Base-by-base conservation (phyloP, 768 basidiomycete genomes). In the Panaeolus papilionaceus region DNA sequence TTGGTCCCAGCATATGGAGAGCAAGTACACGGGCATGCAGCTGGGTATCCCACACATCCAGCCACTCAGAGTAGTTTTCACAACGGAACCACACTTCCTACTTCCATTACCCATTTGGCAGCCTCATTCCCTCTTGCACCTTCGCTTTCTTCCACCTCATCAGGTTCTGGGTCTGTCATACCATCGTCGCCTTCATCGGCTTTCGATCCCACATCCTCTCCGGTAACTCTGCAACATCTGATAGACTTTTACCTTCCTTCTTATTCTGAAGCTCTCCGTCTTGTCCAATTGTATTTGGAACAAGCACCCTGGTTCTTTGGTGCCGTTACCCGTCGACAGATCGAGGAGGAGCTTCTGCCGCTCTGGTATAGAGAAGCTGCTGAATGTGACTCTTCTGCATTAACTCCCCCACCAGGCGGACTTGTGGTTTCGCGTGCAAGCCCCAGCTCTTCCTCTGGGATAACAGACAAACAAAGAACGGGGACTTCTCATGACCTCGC, bases 241-340 rank as follows among this genome's bases (percentile, higher is more conserved):
- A 62, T 64, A 20, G 75, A 80, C 45, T 73, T 78, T 16, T 84
- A 86, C 72, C 82, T 92, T 0, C 92, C 92, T 0, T 76, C 85
- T 0, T 89, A 86, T 83, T 73, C 78, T 8, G 88, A 90, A 42
- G 87, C 89, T 0, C 79, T 77, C 54, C 83, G 86, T 38, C 82
- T 93, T 39, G 85, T 84, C 70, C 84, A 88, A n/a, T 81, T 91
- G 12, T 93, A 93, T 75, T 83, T 92, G 45, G 88, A 89, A n/a
- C 88, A 91, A 72, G 90, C 91, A 2, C 89, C 90, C 0, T 93
- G 92, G 92, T 92, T 92, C 74, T 92, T 91, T 67, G 89, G 91
- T 23, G 88, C 91, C 2, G 86, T 93, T 42, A 88, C 88, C 2
- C 80, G 82, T 51, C 80, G 79, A 16, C 91, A 93, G 68, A 76